Evolutionary conservation across 225 moss, liverwort and hornwort genomes (phyloP).

Genomic region (Polytrichum formosum): DNA sequence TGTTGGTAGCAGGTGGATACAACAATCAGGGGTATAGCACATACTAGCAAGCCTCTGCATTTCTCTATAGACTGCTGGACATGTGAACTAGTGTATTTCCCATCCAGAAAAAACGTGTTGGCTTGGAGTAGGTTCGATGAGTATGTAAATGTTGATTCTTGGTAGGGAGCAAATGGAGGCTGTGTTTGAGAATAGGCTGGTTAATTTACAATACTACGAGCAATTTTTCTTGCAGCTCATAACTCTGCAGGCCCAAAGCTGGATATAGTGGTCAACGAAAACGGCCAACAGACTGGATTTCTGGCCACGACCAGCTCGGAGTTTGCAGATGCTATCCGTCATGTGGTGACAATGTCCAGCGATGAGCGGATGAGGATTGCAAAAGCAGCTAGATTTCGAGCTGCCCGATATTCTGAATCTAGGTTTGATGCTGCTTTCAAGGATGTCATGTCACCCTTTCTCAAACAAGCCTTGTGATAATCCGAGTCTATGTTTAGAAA

Average conservation of each 20-base stretch:
- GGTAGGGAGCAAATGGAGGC: too few species aligned
- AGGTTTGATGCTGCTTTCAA: slow-evolving; percentile 80
- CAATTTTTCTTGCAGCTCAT: slow-evolving; percentile 55
- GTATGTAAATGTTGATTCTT: too few species aligned
- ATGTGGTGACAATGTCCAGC: slow-evolving; percentile 56
- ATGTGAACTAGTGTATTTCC: too few species aligned
- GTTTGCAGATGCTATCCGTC: slow-evolving; percentile 68
- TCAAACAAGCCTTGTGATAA: slow-evolving; percentile 22
- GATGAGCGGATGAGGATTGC: slow-evolving; percentile 64
- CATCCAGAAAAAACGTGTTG: too few species aligned
- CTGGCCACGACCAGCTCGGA: slow-evolving; percentile 59
- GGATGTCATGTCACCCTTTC: slow-evolving; percentile 49
- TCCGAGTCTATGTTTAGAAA: too few species aligned
- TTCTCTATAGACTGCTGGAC: too few species aligned
- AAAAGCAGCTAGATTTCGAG: slow-evolving; percentile 66
- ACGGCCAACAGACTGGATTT: slow-evolving; percentile 68
- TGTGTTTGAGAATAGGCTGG: too few species aligned
- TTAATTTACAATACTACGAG: neutral
- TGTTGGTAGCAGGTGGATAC: too few species aligned
- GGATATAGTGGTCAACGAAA: slow-evolving; percentile 76
- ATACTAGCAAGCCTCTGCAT: too few species aligned
- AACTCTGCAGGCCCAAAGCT: slow-evolving; percentile 86
- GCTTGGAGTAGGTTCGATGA: too few species aligned
- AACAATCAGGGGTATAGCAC: too few species aligned
- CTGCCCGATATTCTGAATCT: slow-evolving; percentile 70